Percentiles rank a stretch among this genome's conserved stretches.
These are phyloP conservation scores for Ascochyta viciae-villosae DNA, from an alignment of 2,329 filamentous ascomycete genomes.

Conservation along the genomic window DNA sequence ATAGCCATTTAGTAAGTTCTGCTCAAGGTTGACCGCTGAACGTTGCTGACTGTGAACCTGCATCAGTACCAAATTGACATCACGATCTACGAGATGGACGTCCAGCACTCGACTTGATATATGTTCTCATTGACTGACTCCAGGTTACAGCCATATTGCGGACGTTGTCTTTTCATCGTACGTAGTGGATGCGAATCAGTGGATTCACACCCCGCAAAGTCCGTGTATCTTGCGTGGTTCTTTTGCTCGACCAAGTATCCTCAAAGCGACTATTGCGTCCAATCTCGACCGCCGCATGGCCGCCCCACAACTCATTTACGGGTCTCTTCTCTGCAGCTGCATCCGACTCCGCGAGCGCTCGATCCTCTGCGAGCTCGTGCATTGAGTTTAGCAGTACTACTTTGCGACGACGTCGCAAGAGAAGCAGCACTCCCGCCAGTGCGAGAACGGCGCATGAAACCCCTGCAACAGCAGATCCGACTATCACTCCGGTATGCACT, in stretches of 20 bases:
- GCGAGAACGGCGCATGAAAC: constrained; percentile 21
- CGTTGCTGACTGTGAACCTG: constrained; percentile 1
- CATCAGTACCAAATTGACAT: constrained; percentile 19
- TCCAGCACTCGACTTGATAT: not conserved
- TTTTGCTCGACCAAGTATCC: constrained; percentile 3
- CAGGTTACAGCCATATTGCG: not conserved
- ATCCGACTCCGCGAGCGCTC: constrained; percentile 20
- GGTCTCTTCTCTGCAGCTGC: constrained; percentile 15
- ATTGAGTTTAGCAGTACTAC: not conserved
- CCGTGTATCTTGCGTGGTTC: not conserved
- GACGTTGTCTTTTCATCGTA: not conserved
- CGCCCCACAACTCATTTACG: constrained; percentile 24
- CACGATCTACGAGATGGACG: constrained; percentile 7
- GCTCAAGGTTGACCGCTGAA: not conserved
- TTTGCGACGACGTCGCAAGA: constrained; percentile 13
- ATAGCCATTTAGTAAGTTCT: constrained; percentile 39
- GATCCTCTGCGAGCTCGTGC: constrained; percentile 31
- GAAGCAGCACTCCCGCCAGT: constrained; percentile 18
- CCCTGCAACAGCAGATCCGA: constrained; percentile 26
- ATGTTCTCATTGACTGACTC: not conserved
- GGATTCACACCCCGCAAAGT: constrained; percentile 1
- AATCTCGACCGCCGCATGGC: constrained; percentile 29
- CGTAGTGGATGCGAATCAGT: constrained; percentile 1
- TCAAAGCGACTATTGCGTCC: constrained; percentile 30
- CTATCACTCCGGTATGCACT: constrained; percentile 20